A percentile compares a stretch with the other conserved stretches of the same genome.
Evolutionary conservation across 1,139 yeast species (phyloP).

Genomic region (Arxiozyma bovina): DNA sequence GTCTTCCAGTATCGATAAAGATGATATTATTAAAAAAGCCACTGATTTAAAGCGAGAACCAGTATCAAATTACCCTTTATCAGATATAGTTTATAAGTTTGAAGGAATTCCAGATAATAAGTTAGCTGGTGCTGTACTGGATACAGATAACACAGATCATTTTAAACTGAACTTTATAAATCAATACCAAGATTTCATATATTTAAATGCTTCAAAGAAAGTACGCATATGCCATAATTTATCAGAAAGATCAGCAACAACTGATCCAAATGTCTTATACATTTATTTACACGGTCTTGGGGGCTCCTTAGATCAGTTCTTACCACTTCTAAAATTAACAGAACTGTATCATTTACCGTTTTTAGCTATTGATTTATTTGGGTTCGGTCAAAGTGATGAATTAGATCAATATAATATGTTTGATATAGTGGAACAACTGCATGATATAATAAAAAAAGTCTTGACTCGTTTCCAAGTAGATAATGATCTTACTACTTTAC

Average conservation of each 20-base stretch:
- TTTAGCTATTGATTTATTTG: conserved; percentile 56
- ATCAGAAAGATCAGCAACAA: background rate
- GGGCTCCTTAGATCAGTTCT: conserved; percentile 66
- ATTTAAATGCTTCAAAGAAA: background rate
- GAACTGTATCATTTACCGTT: conserved; percentile 42
- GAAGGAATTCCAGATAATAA: conserved; percentile 6
- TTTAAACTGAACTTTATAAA: conserved; percentile 18
- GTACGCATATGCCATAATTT: conserved; percentile 22
- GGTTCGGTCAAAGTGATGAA: conserved; percentile 46
- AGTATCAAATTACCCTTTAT: conserved; percentile 12
- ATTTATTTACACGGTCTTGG: conserved; percentile 63
- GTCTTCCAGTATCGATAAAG: background rate
- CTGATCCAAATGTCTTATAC: conserved; percentile 19
- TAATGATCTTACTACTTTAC: conserved; percentile 3
- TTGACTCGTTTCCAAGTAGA: background rate
- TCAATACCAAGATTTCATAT: conserved; percentile 11
- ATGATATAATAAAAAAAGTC: conserved; percentile 4
- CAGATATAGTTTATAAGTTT: conserved; percentile 15
- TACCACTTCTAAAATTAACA: conserved; percentile 50
- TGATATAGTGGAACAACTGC: conserved; percentile 12
- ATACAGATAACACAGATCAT: conserved; percentile 13
- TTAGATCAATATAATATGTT: conserved; percentile 17
- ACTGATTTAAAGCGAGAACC: conserved; percentile 16
- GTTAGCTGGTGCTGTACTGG: conserved; percentile 9
- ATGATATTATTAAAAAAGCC: conserved; percentile 8